Evolutionary conservation across 805 yeast genomes (phyloP), one percentile per base, ranked within the genome.

Genomic region (Ogataea paraovalis): DNA sequence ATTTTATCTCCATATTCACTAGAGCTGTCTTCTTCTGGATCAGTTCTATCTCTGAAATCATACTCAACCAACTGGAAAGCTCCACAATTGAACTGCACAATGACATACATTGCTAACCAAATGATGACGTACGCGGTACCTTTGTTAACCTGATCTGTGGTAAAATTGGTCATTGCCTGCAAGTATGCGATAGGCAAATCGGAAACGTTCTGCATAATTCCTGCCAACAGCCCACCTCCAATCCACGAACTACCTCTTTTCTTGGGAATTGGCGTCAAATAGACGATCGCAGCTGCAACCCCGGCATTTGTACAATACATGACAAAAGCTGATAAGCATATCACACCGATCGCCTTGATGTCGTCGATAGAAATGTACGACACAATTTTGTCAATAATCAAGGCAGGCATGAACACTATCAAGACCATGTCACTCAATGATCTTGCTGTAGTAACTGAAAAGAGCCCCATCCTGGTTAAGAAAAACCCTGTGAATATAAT

Each of bases 181-280:
- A 85, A 57, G 58, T 83, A 85, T 0, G 92, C 91, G 53, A 85
- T 84, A 0, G 94, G 94, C 42, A 85, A 70, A 60, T 85, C 94
- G 28, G 86, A 77, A 41, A 85, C 85, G 61, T 85, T 85, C 30
- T 88, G 88, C 65, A 85, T 77, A 53, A 83, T 68, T 3, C 89
- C 88, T 1, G 85, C 89, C 6, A 83, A 75, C 13, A 85, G 51
- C 10, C 83, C 76, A 0, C 91, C 90, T 32, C 89, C 89, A 22
- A 75, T 66, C 91, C 91, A 85, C 44, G 76, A 66, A n/a, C 53
- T 36, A 3, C 54, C 47, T 19, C 56, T 51, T 23, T 44, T 37
- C 54, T 73, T 79, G 1, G 94, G 92, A 12, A 81, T 69, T 2
- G 79, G 79, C 0, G 69, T 61, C 16, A 62, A 46, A 12, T 52